These are phyloP conservation scores for Jaapia argillacea DNA, from an alignment of 768 basidiomycete species.

Conservation along the genomic window DNA sequence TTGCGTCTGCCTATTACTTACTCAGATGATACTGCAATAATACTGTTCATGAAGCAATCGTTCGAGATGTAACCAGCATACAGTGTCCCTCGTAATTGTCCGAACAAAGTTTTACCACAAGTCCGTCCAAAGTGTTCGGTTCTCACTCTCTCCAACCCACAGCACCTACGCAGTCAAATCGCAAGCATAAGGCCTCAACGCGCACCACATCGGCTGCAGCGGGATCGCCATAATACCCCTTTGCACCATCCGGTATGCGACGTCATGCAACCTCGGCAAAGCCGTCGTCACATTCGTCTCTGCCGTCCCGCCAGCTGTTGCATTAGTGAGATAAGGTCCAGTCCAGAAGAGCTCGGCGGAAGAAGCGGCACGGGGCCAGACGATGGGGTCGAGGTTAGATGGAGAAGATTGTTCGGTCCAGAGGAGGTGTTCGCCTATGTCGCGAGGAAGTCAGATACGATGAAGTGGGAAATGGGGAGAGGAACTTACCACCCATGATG, in stretches of 20 bases:
- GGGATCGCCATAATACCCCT: conserved; percentile 50
- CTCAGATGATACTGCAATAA: no score
- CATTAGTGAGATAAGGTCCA: conserved; percentile 26
- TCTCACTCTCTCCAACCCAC: no score
- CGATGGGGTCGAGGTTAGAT: conserved; percentile 55
- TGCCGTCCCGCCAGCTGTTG: conserved; percentile 11
- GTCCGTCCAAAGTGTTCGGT: no score
- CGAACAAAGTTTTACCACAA: no score
- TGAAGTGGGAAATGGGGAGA: not conserved
- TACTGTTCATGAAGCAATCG: not conserved
- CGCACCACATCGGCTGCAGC: conserved; percentile 68
- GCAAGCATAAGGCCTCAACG: conserved; percentile 47
- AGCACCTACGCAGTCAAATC: conserved; percentile 31
- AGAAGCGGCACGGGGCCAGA: conserved; percentile 66
- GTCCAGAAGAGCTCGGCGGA: conserved; percentile 76
- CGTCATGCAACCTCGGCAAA: conserved; percentile 56
- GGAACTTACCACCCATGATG: conserved; percentile 56
- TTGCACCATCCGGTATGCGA: conserved; percentile 49
- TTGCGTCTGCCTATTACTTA: not conserved
- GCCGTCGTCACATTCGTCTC: conserved; percentile 30
- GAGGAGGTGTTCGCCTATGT: conserved; percentile 48
- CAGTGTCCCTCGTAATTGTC: no score
- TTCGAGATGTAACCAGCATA: no score
- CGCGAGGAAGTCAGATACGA: not conserved
- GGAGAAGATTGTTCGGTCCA: conserved; percentile 70